Base-by-base conservation (phyloP, 352 stramenopile species). In the Phytophthora capsici region DNA sequence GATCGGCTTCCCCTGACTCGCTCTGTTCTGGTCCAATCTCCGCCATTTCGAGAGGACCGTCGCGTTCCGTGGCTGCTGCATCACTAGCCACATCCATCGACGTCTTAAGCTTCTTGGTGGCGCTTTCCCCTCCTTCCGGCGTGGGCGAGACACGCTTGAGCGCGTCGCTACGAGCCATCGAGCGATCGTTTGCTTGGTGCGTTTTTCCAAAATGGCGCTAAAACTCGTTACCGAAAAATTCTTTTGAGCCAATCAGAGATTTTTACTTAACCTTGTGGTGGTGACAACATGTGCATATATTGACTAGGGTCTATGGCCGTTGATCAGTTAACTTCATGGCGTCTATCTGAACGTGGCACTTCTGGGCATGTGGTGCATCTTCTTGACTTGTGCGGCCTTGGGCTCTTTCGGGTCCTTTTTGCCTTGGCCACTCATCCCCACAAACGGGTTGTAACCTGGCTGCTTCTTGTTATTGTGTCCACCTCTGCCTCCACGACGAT, bases 271-370 rank as follows among this genome's bases (percentile, higher is more conserved):
- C 23, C 6, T 17, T 46, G 38, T 53, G 53, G 23, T 37, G 26
- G 25, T 47, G 45, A 46, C 54, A 38, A 30, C 49, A 37, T 44
- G 23, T 54, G 26, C n/a, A n/a, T 63, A 22, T 63, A 49, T 69
- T 53, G 26, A 30, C 28, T 58, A 34, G 36, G 32, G 32, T 57
- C 26, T 48, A 67, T 54, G 54, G 26, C 16, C 38, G 37, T 60
- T 53, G 22, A 55, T 32, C 19, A 25, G 17, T 34, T 34, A 34
- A 28, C 28, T 48, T 28, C 45, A 36, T 38, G 6, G 8, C 13
- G 23, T 69, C 69, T 93, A 95, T 80, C 80, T 77, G 68, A 93
- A 94, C 25, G 85, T 95, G 58, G 88, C 84, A 59, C 86, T 95
- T 64, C 86, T 81, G 13, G 88, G 84, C 76, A 91, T 90, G 71